phyloP scores from a whole-genome alignment of 441 rosid species.

The Populus hybrid region DNA sequence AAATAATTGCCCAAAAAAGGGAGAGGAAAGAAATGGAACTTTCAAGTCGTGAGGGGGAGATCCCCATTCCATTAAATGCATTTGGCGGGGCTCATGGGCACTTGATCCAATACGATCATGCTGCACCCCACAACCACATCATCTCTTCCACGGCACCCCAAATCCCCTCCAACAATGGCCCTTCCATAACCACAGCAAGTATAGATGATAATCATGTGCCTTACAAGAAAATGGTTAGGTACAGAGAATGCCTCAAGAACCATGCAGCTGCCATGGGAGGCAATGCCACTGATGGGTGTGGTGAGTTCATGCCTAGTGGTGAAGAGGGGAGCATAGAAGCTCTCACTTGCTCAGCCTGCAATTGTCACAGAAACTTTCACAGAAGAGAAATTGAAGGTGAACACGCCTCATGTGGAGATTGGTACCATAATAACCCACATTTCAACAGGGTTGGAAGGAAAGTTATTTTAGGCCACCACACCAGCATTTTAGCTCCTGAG shows the following conservation, averaged over 20 bases:
- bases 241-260: slow-evolving; percentile 77
- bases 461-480: slow-evolving; percentile 49
- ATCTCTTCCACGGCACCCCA: slow-evolving; percentile 26
- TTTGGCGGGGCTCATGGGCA: slow-evolving; percentile 37
- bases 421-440: slow-evolving; percentile 9
- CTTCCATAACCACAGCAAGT: slow-evolving; percentile 16
- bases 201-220: slow-evolving; percentile 24
- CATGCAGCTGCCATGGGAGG: slow-evolving; percentile 93
- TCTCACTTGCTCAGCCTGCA: slow-evolving; percentile 76
- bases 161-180: slow-evolving; percentile 22
- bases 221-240: slow-evolving; percentile 48
- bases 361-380: slow-evolving; percentile 86
- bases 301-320: slow-evolving; percentile 92
- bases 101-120: slow-evolving; percentile 44
- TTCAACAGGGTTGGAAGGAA: slow-evolving; percentile 43
- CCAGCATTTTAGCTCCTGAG: slow-evolving; percentile 39
- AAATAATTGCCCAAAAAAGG: background rate
- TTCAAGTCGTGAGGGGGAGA: slow-evolving; percentile 55
- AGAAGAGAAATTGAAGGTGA: slow-evolving; percentile 69
- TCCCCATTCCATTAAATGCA: slow-evolving; percentile 57
- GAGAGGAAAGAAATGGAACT: slow-evolving; percentile 38
- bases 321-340: slow-evolving; percentile 85
- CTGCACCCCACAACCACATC: slow-evolving; percentile 31
- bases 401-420: slow-evolving; percentile 20
- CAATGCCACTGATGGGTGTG: slow-evolving; percentile 83